Percentiles rank a stretch among this genome's conserved stretches.
phyloP scores from a whole-genome alignment of 208 protist genomes.

The Trypanosoma congolense region DNA sequence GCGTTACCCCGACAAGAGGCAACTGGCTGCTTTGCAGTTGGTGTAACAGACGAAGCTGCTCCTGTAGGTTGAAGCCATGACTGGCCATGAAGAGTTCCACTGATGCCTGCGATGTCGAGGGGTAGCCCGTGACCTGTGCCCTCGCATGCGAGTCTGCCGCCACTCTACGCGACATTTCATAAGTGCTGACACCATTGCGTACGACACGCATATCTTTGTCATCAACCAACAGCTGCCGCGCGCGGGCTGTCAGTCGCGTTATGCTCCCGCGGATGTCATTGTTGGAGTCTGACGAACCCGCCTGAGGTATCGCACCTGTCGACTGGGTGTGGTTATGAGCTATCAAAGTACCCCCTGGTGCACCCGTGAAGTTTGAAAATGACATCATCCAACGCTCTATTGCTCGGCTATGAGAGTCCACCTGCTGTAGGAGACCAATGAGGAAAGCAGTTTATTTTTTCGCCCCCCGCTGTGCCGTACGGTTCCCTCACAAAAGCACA shows the following conservation, averaged over 20 bases:
- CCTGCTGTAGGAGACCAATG: not conserved
- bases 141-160: slow-evolving; percentile 24
- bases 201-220: slow-evolving; percentile 44
- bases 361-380: slow-evolving; percentile 13
- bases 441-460: too few species aligned
- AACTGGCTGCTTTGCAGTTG: slow-evolving; percentile 53
- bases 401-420: not conserved
- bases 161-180: slow-evolving; percentile 49
- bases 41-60: slow-evolving; percentile 81
- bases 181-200: slow-evolving; percentile 58
- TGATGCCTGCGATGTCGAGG: slow-evolving; percentile 42
- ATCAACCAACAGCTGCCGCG: slow-evolving; percentile 46
- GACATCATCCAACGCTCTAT: slow-evolving; percentile 10
- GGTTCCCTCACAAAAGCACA: too few species aligned
- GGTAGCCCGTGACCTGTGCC: slow-evolving; percentile 3
- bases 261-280: slow-evolving; percentile 63
- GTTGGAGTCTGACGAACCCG: not conserved
- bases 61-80: slow-evolving; percentile 76
- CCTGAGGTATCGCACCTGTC: not conserved
- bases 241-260: slow-evolving; percentile 60
- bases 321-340: slow-evolving; percentile 7
- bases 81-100: slow-evolving; percentile 82
- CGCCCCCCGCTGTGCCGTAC: too few species aligned
- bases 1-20: slow-evolving; percentile 30
- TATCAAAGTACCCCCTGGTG: slow-evolving; percentile 9